A percentile compares a stretch with the other conserved stretches of the same genome.
Evolutionary conservation across 352 stramenopile species (phyloP).

Genomic region (Pythium insidiosum): DNA sequence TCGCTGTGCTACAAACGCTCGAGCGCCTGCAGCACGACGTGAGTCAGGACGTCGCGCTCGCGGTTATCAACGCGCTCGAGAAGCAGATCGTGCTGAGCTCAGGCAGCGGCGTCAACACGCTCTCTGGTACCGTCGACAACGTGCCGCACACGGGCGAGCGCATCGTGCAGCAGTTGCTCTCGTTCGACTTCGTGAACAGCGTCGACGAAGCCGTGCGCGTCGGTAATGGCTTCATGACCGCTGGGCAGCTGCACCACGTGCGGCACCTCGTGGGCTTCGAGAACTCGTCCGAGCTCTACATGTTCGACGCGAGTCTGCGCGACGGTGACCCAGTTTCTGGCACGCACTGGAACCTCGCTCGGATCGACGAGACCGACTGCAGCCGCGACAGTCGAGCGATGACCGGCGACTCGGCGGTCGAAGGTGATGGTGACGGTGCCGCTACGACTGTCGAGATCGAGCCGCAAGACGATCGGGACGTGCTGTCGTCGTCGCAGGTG

Average conservation of each 20-base stretch:
- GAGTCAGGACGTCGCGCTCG: constrained; percentile 23
- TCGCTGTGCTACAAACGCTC: constrained; percentile 33
- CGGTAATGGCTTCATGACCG: constrained; percentile 57
- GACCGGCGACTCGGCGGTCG: constrained; percentile 1
- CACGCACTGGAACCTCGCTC: constrained; percentile 1
- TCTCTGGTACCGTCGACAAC: constrained; percentile 25
- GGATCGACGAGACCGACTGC: not conserved
- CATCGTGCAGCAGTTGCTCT: constrained; percentile 58
- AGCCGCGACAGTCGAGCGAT: constrained; percentile 6
- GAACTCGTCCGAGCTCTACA: constrained; percentile 38
- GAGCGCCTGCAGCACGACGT: constrained; percentile 43
- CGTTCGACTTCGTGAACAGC: constrained; percentile 40
- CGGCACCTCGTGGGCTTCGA: constrained; percentile 36
- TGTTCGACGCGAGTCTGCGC: constrained; percentile 34
- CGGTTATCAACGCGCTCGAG: constrained; percentile 27
- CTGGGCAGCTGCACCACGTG: constrained; percentile 53
- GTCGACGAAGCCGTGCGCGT: constrained; percentile 38
- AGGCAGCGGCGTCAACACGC: constrained; percentile 24
- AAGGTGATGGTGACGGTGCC: not conserved
- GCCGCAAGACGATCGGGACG: constrained; percentile 5
- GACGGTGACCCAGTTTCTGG: too few species aligned
- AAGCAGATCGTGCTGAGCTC: constrained; percentile 17
- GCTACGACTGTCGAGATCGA: not conserved
- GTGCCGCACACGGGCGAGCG: too few species aligned
- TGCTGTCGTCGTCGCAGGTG: too few species aligned